These are phyloP conservation scores for Cyclostephanos invisitatus DNA, from an alignment of 108 stramenopile species.

Conservation along the genomic window DNA sequence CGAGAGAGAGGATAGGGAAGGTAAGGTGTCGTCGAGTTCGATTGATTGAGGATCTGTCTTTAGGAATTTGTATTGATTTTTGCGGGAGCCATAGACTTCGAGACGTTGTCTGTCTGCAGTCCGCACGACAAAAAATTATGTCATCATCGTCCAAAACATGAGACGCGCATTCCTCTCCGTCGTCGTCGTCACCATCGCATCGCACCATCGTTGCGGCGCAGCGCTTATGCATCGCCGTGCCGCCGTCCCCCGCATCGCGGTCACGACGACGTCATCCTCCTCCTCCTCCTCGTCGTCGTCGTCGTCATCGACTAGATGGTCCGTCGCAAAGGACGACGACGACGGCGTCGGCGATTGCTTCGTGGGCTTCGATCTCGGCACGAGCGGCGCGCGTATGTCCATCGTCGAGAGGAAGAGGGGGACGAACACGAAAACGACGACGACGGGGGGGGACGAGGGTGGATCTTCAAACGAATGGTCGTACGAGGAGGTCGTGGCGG, in stretches of 20 bases:
- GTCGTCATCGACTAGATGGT: not conserved
- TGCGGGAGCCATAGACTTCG: no score
- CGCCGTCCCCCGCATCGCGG: not conserved
- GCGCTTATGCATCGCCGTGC: not conserved
- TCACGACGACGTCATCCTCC: not conserved
- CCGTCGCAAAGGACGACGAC: not conserved
- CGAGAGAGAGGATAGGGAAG: no score
- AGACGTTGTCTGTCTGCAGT: no score
- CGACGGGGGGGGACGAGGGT: not conserved
- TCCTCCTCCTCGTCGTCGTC: not conserved
- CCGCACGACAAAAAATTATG: no score
- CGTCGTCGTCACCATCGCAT: no score
- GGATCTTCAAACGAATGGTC: not conserved
- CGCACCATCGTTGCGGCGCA: no score
- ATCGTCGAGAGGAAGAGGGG: constrained; percentile 56
- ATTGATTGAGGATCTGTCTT: no score
- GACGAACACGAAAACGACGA: not conserved
- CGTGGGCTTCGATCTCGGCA: constrained; percentile 60
- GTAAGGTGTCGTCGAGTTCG: no score
- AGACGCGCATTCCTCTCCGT: no score
- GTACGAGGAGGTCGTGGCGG: constrained; percentile 63
- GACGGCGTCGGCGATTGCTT: constrained; percentile 34
- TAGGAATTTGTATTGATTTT: no score
- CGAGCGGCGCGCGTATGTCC: constrained; percentile 77
- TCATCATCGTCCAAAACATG: no score